Evolutionary conservation across 495 filamentous ascomycete genomes (phyloP).

Genomic region (Hypoxylon subgilvum): DNA sequence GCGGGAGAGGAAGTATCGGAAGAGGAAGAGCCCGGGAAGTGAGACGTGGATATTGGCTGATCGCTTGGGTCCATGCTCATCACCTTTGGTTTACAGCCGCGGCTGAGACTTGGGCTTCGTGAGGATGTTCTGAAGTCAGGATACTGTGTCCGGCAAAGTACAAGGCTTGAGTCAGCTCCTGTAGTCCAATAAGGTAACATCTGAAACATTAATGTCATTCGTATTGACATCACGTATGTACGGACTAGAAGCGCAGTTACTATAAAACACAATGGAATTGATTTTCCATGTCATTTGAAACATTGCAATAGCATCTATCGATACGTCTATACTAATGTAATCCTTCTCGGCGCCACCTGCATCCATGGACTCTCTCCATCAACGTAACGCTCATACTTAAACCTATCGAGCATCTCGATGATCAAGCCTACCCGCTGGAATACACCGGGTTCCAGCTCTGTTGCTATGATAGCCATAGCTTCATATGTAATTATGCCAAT

Average conservation of each 20-base stretch:
- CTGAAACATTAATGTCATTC: too few relatives aligned
- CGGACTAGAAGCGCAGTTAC: neutral
- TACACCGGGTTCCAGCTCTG: neutral
- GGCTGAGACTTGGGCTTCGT: too few relatives aligned
- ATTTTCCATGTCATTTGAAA: neutral
- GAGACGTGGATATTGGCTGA: neutral
- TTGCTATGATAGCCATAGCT: neutral
- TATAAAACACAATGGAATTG: neutral
- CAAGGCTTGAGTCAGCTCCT: too few relatives aligned
- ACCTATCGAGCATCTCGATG: neutral
- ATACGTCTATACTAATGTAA: neutral
- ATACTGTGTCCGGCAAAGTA: too few relatives aligned
- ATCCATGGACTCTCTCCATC: neutral
- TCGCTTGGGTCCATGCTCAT: neutral
- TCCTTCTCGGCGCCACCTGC: neutral
- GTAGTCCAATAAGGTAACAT: too few relatives aligned
- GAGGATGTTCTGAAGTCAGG: too few relatives aligned
- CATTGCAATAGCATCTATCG: neutral
- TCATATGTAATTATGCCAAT: neutral
- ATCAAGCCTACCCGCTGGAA: neutral
- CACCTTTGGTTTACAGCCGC: too few relatives aligned
- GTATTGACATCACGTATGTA: slow-evolving; percentile 8
- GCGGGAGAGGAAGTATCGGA: slow-evolving; percentile 72
- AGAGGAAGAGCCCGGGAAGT: slow-evolving; percentile 54
- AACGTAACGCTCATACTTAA: neutral